Conservation (phyloP, 2,329 filamentous ascomycete species). For the Truncatella angustata region DNA sequence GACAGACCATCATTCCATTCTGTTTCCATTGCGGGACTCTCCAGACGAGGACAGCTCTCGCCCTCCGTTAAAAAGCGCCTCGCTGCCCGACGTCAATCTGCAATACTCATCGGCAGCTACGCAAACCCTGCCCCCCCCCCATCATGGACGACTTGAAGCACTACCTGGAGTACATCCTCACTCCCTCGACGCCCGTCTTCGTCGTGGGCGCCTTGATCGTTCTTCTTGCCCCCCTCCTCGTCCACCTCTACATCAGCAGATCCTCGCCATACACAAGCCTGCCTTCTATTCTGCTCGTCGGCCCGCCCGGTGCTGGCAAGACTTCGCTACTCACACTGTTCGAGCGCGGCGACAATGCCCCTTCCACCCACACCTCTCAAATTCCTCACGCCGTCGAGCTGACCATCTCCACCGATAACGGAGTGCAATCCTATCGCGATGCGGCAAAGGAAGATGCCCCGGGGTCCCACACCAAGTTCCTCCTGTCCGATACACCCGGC, state of each 20-base stretch:
- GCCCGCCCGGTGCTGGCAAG: constrained; percentile 82
- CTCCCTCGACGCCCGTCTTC: constrained; percentile 61
- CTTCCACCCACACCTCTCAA: constrained; percentile 57
- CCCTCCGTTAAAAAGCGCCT: neutral
- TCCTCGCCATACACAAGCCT: constrained; percentile 63
- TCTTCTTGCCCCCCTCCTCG: constrained; percentile 69
- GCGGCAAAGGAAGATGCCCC: constrained; percentile 54
- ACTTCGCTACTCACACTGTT: constrained; percentile 80
- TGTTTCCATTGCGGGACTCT: neutral
- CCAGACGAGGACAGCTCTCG: too few relatives aligned
- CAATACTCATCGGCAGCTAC: too few relatives aligned
- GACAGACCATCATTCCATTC: constrained; percentile 1
- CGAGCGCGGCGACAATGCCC: constrained; percentile 49
- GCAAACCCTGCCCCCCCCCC: too few relatives aligned
- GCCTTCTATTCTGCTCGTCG: constrained; percentile 77
- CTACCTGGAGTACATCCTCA: constrained; percentile 53
- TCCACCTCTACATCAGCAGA: constrained; percentile 74
- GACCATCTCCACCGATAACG: constrained; percentile 45
- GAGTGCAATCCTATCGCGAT: constrained; percentile 44
- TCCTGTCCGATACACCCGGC: constrained; percentile 85
- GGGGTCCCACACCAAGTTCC: constrained; percentile 64
- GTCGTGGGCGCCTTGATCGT: constrained; percentile 68
- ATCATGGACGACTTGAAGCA: constrained; percentile 38
- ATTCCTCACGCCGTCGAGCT: constrained; percentile 51
- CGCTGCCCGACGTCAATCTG: too few relatives aligned